phyloP scores from a whole-genome alignment of 306 rosid species.

The Cucurbita maxima region DNA sequence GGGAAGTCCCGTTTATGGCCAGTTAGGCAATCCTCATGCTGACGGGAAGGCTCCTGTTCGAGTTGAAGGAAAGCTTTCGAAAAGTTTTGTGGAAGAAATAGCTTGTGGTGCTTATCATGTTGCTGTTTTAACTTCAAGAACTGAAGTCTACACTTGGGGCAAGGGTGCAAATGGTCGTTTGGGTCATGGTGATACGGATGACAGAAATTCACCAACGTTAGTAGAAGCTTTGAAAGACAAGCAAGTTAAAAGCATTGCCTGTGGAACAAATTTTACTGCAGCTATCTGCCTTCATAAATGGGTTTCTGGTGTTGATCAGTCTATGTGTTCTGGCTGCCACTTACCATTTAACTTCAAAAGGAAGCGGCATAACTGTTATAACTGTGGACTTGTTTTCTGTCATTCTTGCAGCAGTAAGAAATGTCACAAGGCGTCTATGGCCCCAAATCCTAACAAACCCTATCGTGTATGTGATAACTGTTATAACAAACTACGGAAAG shows the following conservation, averaged over 20 bases:
- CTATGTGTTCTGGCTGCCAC: slow-evolving; percentile 98
- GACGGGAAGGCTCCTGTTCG: slow-evolving; percentile 77
- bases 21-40: slow-evolving; percentile 75
- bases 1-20: slow-evolving; percentile 99
- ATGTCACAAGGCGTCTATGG: slow-evolving; percentile 93
- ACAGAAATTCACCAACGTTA: slow-evolving; percentile 58
- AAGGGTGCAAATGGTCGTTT: slow-evolving; percentile 98
- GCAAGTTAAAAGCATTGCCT: slow-evolving; percentile 88
- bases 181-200: slow-evolving; percentile 92
- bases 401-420: slow-evolving; percentile 98
- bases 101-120: slow-evolving; percentile 97
- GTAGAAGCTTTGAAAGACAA: slow-evolving; percentile 91
- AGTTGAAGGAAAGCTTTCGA: slow-evolving; percentile 72
- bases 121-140: slow-evolving; percentile 86
- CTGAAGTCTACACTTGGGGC: slow-evolving; percentile 98
- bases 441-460: slow-evolving; percentile 98
- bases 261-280: slow-evolving; percentile 89
- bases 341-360: slow-evolving; percentile 91
- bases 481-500: slow-evolving; percentile 66
- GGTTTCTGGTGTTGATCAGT: slow-evolving; percentile 98
- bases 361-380: slow-evolving; percentile 92
- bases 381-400: slow-evolving; percentile 96
- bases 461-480: slow-evolving; percentile 98
- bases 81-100: slow-evolving; percentile 90
- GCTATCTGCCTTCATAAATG: slow-evolving; percentile 97